Percentiles rank a stretch among this genome's conserved stretches.
phyloP scores from a whole-genome alignment of 2,329 filamentous ascomycete species.

The Coniochaeta hoffmannii region DNA sequence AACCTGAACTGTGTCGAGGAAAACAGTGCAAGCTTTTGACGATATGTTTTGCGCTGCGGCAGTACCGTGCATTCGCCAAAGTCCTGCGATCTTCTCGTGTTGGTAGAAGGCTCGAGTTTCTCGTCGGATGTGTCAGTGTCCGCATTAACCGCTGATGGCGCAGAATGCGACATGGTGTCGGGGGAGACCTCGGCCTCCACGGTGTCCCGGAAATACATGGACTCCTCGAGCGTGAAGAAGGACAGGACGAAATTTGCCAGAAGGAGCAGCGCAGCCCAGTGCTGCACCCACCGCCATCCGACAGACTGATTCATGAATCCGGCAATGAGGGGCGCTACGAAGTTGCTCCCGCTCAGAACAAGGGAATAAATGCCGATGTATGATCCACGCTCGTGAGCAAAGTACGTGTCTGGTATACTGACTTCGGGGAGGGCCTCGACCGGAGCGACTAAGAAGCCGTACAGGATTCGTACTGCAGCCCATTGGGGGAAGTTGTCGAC shows the following conservation, averaged over 20 bases:
- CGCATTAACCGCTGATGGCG: not conserved
- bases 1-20: conserved; percentile 10
- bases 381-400: conserved; percentile 20
- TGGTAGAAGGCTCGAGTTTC: not conserved
- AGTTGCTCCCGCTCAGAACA: conserved; percentile 33
- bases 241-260: conserved; percentile 41
- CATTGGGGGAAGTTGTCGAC: conserved; percentile 30
- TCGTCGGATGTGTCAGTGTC: too few species aligned
- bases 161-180: too few species aligned
- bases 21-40: not conserved
- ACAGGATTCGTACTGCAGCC: conserved; percentile 34
- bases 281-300: conserved; percentile 44
- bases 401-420: conserved; percentile 14
- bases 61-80: too few species aligned
- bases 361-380: conserved; percentile 36
- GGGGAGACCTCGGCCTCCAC: conserved; percentile 14
- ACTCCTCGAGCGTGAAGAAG: conserved; percentile 55
- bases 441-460: conserved; percentile 34
- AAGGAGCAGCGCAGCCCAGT: conserved; percentile 47
- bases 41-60: too few species aligned
- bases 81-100: not conserved
- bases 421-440: conserved; percentile 40
- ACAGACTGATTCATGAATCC: conserved; percentile 40
- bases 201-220: conserved; percentile 39
- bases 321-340: conserved; percentile 37